A percentile compares a stretch with the other conserved stretches of the same genome.
These are phyloP conservation scores for Blastobotrys attinorum DNA, from an alignment of 805 yeast species.

Conservation along the genomic window DNA sequence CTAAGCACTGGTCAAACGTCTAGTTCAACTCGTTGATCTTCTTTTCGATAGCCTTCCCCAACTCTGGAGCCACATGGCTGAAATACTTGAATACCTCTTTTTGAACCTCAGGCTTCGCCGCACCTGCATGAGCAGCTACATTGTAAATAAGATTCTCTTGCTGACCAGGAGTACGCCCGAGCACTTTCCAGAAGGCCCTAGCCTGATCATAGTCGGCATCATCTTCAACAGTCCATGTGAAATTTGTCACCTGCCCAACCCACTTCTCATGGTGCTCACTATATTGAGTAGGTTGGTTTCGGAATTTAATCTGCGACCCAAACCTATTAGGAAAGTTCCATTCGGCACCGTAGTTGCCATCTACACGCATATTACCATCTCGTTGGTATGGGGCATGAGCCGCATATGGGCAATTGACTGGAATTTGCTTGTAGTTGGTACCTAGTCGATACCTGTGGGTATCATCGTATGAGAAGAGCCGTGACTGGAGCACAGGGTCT, in stretches of 20 bases:
- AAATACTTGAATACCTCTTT: slow-evolving; percentile 74
- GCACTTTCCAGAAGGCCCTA: slow-evolving; percentile 60
- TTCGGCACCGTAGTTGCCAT: slow-evolving; percentile 39
- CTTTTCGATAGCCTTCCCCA: slow-evolving; percentile 59
- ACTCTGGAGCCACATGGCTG: slow-evolving; percentile 56
- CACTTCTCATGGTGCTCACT: slow-evolving; percentile 63
- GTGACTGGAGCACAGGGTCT: slow-evolving; percentile 70
- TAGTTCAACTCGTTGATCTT: slow-evolving; percentile 33
- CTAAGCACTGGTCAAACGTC: no score
- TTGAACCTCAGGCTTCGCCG: slow-evolving; percentile 69
- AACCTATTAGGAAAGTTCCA: slow-evolving; percentile 51
- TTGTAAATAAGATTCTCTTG: slow-evolving; percentile 79
- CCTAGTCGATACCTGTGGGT: slow-evolving; percentile 75
- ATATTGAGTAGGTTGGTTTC: slow-evolving; percentile 16
- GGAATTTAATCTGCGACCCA: slow-evolving; percentile 32
- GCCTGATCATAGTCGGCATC: slow-evolving; percentile 28
- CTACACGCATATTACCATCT: slow-evolving; percentile 51
- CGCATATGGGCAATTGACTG: slow-evolving; percentile 55
- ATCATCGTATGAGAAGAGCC: slow-evolving; percentile 68
- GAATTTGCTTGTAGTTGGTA: slow-evolving; percentile 55
- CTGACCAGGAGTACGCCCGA: slow-evolving; percentile 71
- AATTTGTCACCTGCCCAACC: slow-evolving; percentile 73
- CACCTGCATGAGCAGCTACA: slow-evolving; percentile 59
- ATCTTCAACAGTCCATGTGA: slow-evolving; percentile 71
- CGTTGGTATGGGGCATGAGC: slow-evolving; percentile 41